Percentiles rank a stretch among this genome's conserved stretches.
Evolutionary conservation across 2,329 filamentous ascomycete genomes (phyloP).

Genomic region (Fusarium dlaminii): DNA sequence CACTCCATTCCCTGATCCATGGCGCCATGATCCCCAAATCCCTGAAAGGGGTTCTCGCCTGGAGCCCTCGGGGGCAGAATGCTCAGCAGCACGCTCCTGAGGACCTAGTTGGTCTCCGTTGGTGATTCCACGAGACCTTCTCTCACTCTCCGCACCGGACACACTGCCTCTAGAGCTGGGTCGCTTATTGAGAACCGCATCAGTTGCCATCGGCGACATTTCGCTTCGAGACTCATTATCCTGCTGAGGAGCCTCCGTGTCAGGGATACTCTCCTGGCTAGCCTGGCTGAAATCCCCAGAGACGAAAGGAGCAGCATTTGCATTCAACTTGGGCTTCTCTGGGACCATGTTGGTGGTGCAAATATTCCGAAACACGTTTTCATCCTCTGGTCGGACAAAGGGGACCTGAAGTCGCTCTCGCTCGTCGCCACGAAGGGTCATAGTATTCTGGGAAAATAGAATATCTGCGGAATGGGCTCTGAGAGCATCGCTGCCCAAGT

Average conservation of each 20-base stretch:
- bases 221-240: constrained; percentile 41
- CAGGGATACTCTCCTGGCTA: constrained; percentile 24
- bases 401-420: constrained; percentile 89
- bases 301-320: constrained; percentile 56
- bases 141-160: constrained; percentile 57
- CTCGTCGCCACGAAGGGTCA: constrained; percentile 88
- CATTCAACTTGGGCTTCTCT: constrained; percentile 68
- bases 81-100: constrained; percentile 40
- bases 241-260: constrained; percentile 31
- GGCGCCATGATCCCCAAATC: constrained; percentile 79
- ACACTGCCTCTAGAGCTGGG: constrained; percentile 46
- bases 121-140: constrained; percentile 41
- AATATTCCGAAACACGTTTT: constrained; percentile 80
- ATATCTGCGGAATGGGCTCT: constrained; percentile 89
- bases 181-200: constrained; percentile 48
- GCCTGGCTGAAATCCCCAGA: constrained; percentile 46
- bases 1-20: constrained; percentile 58
- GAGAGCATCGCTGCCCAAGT: constrained; percentile 89
- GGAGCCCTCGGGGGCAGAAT: constrained; percentile 42
- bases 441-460: constrained; percentile 88
- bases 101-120: constrained; percentile 35
- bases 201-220: constrained; percentile 50
- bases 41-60: constrained; percentile 62
- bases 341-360: constrained; percentile 67
- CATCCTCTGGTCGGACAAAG: constrained; percentile 91